phyloP scores from a whole-genome alignment of 2,329 filamentous ascomycete species.

The Hypoxylon sp. region DNA sequence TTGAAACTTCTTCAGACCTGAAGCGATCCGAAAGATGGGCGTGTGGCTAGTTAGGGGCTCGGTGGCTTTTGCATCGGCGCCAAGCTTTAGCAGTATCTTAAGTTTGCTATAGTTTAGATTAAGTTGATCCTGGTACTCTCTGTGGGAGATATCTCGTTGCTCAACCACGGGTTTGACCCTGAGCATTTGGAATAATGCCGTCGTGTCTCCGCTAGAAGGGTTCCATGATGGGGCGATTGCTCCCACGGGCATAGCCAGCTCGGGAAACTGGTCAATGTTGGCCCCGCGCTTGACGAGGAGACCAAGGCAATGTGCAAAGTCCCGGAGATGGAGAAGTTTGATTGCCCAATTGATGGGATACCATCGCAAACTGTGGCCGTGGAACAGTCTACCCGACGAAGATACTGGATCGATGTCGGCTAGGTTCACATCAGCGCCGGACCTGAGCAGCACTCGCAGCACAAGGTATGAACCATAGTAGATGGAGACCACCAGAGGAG shows the following conservation, averaged over 20 bases:
- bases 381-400: neutral
- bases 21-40: slow-evolving; percentile 9
- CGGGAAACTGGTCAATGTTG: slow-evolving; percentile 14
- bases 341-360: slow-evolving; percentile 30
- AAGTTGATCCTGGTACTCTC: neutral
- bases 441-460: slow-evolving; percentile 1
- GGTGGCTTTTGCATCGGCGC: slow-evolving; percentile 18
- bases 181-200: slow-evolving; percentile 14
- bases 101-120: neutral
- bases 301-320: slow-evolving; percentile 2
- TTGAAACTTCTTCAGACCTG: neutral
- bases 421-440: slow-evolving; percentile 8
- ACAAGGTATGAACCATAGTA: neutral
- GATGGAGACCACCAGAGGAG: slow-evolving; percentile 20
- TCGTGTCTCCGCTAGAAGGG: neutral
- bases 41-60: slow-evolving; percentile 1
- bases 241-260: neutral
- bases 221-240: no score
- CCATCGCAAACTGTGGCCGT: neutral
- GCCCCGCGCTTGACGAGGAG: slow-evolving; percentile 11
- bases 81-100: slow-evolving; percentile 3
- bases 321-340: neutral
- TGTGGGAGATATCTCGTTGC: no score
- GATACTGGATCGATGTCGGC: neutral
- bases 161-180: neutral